A percentile compares a stretch with the other conserved stretches of the same genome.
Conservation (phyloP, 1,284 basidiomycete genomes). For the Ustilago trichophora region DNA sequence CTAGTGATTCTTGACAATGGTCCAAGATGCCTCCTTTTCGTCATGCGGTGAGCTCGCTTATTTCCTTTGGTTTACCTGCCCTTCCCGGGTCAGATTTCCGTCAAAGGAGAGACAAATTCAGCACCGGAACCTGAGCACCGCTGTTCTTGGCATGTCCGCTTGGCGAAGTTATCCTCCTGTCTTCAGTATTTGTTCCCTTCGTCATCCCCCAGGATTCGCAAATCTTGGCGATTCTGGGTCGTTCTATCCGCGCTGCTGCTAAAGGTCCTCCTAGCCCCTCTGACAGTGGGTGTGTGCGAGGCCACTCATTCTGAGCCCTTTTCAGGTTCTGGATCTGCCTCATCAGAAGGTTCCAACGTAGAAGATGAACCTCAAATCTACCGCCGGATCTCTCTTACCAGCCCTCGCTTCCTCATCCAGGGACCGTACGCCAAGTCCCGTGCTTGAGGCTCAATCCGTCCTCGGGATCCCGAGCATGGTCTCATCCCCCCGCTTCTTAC, state of each 20-base stretch:
- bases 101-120: background rate
- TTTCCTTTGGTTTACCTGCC: background rate
- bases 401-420: conserved; percentile 4
- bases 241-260: no score
- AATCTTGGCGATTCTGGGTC: no score
- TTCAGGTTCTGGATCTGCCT: no score
- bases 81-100: no score
- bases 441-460: conserved; percentile 1
- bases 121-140: background rate
- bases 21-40: background rate
- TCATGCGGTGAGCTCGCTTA: background rate
- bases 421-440: conserved; percentile 19
- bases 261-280: no score
- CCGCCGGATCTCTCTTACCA: conserved; percentile 4
- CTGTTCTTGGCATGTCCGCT: conserved; percentile 8
- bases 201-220: background rate
- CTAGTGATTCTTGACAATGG: background rate
- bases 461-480: conserved; percentile 1
- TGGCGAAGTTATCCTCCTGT: background rate
- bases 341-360: conserved; percentile 7
- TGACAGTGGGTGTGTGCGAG: no score
- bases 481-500: background rate
- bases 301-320: no score
- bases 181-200: background rate
- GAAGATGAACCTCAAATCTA: conserved; percentile 2